Evolutionary conservation across 257 asterid species (phyloP), one percentile per base, ranked within the genome.

Genomic region (Jacaranda copaia): DNA sequence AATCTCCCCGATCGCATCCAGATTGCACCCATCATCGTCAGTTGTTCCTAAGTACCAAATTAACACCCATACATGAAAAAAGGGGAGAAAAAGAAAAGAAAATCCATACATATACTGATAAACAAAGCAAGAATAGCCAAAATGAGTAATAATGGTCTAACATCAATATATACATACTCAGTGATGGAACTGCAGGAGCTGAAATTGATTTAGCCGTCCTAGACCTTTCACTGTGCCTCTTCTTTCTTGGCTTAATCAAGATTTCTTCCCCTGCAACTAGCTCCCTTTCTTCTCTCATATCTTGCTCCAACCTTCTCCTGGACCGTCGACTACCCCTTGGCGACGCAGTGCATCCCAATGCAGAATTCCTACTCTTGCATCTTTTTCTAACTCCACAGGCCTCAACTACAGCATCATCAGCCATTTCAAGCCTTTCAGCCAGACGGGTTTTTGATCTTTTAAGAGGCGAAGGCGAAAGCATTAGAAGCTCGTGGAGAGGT

Each of bases 401-500:
- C 75, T 88, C 98, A 16, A 81, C 75, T 6, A 78, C 84, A 32
- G 75, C 86, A 57, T 85, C 96, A 48, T 85, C 97, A 3, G 69
- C 91, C 64, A 70, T 9, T n/a, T 89, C 97, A 16, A 79, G 77
- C 83, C 73, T 82, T 20, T 89, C 95, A 2, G 80, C 65, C 2
- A 74, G 79, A 15, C 89, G 95, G 68, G 87, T 68, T 79, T 73
- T 91, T 10, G 97, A 85, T 73, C 81, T 86, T 25, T 84, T 84
- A 2, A 60, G 81, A 67, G 95, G 91, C n/a, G 96, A 88, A 71
- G 98, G 90, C 5, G 99, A 91, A 12, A 84, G 89, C 76, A 88
- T 80, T 0, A 95, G 83, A 59, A 95, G 87, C 69, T 95, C 97
- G 49, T 65, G 90, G 40, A 90, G 68, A 0, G 96, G 91, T 9